Percentiles rank a stretch among this genome's conserved stretches.
phyloP scores from a whole-genome alignment of 768 basidiomycete genomes.

The Pleurotus djamor region DNA sequence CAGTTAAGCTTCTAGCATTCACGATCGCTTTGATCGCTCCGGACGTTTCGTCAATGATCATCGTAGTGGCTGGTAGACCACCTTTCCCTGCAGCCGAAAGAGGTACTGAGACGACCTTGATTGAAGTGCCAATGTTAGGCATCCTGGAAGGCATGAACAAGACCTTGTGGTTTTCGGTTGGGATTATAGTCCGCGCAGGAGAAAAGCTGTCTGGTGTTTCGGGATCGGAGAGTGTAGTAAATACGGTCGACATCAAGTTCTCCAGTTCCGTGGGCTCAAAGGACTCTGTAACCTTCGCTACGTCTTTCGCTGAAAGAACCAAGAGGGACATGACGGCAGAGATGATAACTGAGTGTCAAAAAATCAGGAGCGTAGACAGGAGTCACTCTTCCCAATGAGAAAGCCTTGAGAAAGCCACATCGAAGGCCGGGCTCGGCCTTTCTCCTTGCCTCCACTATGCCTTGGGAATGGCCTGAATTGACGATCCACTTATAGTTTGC shows the following conservation, averaged over 20 bases:
- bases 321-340: neutral
- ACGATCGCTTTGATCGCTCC: conserved; percentile 74
- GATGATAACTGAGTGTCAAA: no score
- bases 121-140: conserved; percentile 46
- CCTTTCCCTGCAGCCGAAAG: conserved; percentile 29
- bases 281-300: neutral
- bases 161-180: conserved; percentile 51
- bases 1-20: conserved; percentile 77
- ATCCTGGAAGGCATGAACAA: conserved; percentile 87
- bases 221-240: neutral
- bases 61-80: conserved; percentile 76
- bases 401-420: no score
- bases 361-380: no score
- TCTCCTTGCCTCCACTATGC: no score
- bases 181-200: conserved; percentile 62
- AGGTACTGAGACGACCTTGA: conserved; percentile 85
- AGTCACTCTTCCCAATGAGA: no score
- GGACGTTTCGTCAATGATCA: conserved; percentile 69
- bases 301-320: neutral
- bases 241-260: conserved; percentile 1
- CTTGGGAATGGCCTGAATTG: no score
- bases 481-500: neutral
- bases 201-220: conserved; percentile 23
- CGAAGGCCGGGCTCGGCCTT: no score
- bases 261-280: neutral